Evolutionary conservation across 495 filamentous ascomycete genomes (phyloP).

Genomic region (Tuber microsphaerosporum): DNA sequence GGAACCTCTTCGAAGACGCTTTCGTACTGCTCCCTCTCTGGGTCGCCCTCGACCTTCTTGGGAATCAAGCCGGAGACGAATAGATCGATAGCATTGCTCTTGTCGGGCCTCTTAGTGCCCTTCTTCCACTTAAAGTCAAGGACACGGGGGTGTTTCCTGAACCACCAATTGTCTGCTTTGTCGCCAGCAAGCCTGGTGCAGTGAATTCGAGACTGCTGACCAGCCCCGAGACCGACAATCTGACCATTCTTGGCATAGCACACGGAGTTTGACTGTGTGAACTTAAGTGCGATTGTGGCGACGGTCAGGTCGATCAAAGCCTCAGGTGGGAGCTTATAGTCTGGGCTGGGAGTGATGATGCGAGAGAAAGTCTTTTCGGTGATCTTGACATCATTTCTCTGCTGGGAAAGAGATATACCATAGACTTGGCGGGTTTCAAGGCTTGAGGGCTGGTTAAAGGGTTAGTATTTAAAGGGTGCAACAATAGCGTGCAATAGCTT

Average conservation of each 20-base stretch:
- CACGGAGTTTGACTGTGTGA: constrained; percentile 96
- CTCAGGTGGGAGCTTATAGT: constrained; percentile 61
- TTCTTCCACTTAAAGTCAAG: constrained; percentile 91
- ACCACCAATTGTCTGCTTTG: constrained; percentile 99
- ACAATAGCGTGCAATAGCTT: background rate
- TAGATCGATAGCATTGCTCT: constrained; percentile 95
- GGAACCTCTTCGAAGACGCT: constrained; percentile 89
- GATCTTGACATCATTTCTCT: constrained; percentile 85
- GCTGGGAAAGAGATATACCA: constrained; percentile 76
- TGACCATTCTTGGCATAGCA: constrained; percentile 96
- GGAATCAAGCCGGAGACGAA: constrained; percentile 84
- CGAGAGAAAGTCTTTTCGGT: constrained; percentile 73
- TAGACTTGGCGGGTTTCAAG: constrained; percentile 80
- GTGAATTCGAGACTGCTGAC: constrained; percentile 95
- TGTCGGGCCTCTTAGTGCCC: constrained; percentile 89
- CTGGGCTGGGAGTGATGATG: constrained; percentile 76
- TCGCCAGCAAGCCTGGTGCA: constrained; percentile 97
- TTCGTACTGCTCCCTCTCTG: constrained; percentile 81
- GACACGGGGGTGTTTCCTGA: constrained; percentile 86
- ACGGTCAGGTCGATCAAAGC: constrained; percentile 87
- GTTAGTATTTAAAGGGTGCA: background rate
- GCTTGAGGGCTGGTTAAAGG: constrained; percentile 48
- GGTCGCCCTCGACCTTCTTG: constrained; percentile 50
- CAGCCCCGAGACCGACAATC: constrained; percentile 86
- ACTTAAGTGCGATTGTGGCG: constrained; percentile 93